Conservation (phyloP, 305 asterid genomes). For the Solanum hybrid region DNA sequence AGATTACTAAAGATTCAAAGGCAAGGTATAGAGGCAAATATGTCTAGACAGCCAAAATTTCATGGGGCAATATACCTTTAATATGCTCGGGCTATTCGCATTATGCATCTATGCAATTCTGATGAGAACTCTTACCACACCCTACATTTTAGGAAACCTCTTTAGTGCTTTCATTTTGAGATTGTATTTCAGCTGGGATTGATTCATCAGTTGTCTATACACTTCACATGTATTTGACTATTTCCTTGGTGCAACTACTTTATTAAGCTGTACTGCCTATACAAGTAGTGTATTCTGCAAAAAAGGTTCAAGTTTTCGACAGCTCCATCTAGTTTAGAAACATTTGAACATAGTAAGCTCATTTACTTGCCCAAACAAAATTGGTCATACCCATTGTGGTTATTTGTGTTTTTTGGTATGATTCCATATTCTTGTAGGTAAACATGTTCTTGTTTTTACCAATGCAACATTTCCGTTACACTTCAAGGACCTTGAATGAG, state of each 20-base stretch:
- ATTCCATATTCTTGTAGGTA: neutral
- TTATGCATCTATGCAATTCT: neutral
- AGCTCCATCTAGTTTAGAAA: neutral
- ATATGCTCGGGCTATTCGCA: neutral
- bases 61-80: neutral
- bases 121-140: neutral
- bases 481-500: neutral
- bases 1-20: slow-evolving; percentile 41
- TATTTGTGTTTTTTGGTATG: neutral
- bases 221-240: neutral
- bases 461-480: neutral
- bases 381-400: neutral
- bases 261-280: neutral
- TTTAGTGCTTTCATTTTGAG: neutral
- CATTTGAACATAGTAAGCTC: neutral
- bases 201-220: neutral
- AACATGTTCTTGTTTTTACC: neutral
- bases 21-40: slow-evolving; percentile 92
- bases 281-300: neutral
- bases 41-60: slow-evolving; percentile 33
- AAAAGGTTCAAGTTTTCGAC: neutral
- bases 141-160: neutral
- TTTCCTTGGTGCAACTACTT: neutral
- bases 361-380: neutral
- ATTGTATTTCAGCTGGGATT: neutral